Evolutionary conservation across 139 green algal genomes (phyloP), one percentile per base, ranked within the genome.

Genomic region (Tetradesmus obliquus): DNA sequence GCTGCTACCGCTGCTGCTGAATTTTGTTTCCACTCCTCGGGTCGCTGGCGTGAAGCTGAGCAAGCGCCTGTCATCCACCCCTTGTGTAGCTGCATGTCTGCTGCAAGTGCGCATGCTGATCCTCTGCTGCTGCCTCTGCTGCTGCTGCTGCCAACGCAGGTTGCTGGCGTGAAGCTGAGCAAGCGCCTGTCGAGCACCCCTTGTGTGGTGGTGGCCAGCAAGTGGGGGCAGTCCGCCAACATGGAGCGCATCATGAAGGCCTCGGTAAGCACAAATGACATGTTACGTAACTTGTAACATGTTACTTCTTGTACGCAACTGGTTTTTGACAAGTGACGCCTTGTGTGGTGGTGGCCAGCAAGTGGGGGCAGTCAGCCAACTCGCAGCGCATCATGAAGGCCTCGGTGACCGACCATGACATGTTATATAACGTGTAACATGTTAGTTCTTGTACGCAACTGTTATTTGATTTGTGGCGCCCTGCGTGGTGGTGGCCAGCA

Each of bases 221-320:
- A 99, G 94, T 99, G 98, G 91, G 98, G 98, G 45, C 99, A 98
- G 95, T 97, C 92, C 12, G 98, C 98, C 83, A 99, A 99, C 95
- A 99, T 99, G 98, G 97, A 99, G 96, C 95, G 97, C 86, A 99
- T 99, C 95, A 99, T 99, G 95, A 95, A 93, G 22, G 92, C 96
- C 0, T 95, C 96, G 93, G 94, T 97, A 22, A 89, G 85, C 69
- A 22, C 12, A 79, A 7, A 3, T 55, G n/a, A 51, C 74, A 82
- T 72, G 62, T 72, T 19, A 72, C 62, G 17, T 81, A 7, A 81
- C 9, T 79, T 72, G 10, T 10, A 20, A 20, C 22, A 32, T 80
- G 72, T 45, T 80, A 45, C 2, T 58, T 10, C 57, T 58, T 13
- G 24, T 62, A 1, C 3, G 9, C 12, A 5, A 17, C 12, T 86